Conservation (phyloP, 2,329 filamentous ascomycete genomes). For the Pseudogymnoascus sp. region DNA sequence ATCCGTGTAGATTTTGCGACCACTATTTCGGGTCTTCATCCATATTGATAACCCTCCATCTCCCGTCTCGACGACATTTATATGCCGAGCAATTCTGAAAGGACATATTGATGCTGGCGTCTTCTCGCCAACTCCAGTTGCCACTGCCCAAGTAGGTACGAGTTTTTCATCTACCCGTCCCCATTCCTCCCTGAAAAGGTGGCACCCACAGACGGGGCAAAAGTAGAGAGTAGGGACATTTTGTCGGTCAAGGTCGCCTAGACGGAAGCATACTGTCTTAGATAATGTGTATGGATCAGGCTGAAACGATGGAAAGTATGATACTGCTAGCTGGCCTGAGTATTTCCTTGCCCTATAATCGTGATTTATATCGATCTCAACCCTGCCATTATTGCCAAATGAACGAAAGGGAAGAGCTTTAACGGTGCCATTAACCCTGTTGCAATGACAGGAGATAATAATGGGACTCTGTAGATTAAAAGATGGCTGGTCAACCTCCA, state of each 20-base stretch:
- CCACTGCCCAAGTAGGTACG: neutral
- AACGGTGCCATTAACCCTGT: neutral
- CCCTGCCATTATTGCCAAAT: neutral
- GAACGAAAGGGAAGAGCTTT: neutral
- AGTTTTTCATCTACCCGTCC: neutral
- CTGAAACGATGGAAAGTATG: neutral
- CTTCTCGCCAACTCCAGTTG: neutral
- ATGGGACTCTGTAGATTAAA: neutral
- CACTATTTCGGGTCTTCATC: slow-evolving; percentile 31
- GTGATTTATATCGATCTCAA: neutral
- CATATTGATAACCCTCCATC: slow-evolving; percentile 44
- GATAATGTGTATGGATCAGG: neutral
- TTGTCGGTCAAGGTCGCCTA: neutral
- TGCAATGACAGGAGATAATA: neutral
- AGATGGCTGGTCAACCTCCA: neutral
- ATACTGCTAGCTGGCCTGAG: neutral
- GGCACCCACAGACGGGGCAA: neutral
- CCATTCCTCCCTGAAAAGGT: neutral
- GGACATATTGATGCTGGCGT: neutral
- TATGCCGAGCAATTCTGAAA: neutral
- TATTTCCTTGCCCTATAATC: neutral
- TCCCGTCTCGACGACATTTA: slow-evolving; percentile 36
- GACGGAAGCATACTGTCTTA: neutral
- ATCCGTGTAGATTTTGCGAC: slow-evolving; percentile 21
- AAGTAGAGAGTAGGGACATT: neutral